phyloP scores from a whole-genome alignment of 139 green algal genomes.

The Chlorella sp. region DNA sequence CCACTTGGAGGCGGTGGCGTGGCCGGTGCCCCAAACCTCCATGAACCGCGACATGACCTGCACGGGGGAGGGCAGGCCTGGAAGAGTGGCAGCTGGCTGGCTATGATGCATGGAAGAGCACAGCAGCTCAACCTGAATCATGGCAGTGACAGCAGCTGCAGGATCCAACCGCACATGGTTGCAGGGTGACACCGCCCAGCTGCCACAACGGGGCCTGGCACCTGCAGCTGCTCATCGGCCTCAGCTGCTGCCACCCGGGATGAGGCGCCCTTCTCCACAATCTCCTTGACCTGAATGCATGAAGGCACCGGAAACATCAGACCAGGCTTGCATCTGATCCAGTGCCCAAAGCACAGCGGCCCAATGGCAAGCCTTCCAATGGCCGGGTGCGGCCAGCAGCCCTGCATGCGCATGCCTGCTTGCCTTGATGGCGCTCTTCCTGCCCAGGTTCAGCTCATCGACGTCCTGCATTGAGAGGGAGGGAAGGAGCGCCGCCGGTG shows the following conservation, averaged over 20 bases:
- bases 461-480: constrained; percentile 19
- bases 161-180: too few relatives aligned
- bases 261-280: constrained; percentile 23
- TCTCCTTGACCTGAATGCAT: constrained; percentile 34
- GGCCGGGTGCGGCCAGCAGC: neutral
- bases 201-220: too few relatives aligned
- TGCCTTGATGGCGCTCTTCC: constrained; percentile 29
- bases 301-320: too few relatives aligned
- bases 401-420: too few relatives aligned
- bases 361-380: neutral
- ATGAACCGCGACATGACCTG: constrained; percentile 31
- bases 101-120: too few relatives aligned
- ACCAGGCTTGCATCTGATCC: too few relatives aligned
- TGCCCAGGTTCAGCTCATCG: constrained; percentile 5
- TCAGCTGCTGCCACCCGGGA: neutral
- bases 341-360: neutral
- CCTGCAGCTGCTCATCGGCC: constrained; percentile 4
- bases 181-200: too few relatives aligned
- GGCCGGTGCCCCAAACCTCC: constrained; percentile 46
- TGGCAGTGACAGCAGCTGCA: too few relatives aligned
- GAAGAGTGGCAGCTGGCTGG: too few relatives aligned
- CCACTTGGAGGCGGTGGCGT: neutral
- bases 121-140: too few relatives aligned
- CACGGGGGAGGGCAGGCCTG: too few relatives aligned
- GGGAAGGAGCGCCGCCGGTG: too few relatives aligned